Base-by-base conservation (phyloP, 73 alveolate genomes). In the Effrenium voratum region DNA sequence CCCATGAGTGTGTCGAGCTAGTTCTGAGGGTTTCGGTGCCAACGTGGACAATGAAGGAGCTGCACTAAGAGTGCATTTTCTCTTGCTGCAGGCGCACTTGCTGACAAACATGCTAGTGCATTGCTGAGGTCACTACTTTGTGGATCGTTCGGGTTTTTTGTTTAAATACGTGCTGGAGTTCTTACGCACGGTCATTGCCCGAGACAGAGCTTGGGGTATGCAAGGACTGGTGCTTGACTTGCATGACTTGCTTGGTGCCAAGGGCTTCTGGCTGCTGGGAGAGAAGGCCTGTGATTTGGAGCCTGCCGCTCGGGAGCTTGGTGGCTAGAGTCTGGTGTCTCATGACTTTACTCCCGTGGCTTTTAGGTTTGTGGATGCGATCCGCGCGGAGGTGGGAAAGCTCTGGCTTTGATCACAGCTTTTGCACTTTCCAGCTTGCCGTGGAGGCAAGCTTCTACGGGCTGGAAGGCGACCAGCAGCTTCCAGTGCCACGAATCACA, bases 201-300 rank as follows among this genome's bases (percentile, higher is more conserved):
- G 40, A 12, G 82, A 32, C 32, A 75, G 85, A 32, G 16, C 28
- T 12, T 22, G 55, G 34, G 13, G 2, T 34, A 43, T 34, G n/a
- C 16, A 19, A 40, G 55, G n/a, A 16, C 47, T 8, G 63, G 19
- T 12, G 63, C 63, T 32, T 19, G 12, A 41, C 38, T 32, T 30
- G 73, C 28, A 45, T 57, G 75, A 26, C 47, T 28, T 76, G 30
- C 6, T 24, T 72, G 38, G 45, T 6, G 16, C 81, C 43, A 5
- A 90, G 96, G 96, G 96, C 96, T 90, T 90, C 86, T 90, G 96
- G 96, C 86, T 90, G 24, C 87, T 90, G 55, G 96, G 96, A 5
- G 96, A 66, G 86, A 66, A 90, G 63, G 96, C 96, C 30, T 90
- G 96, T 68, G 96, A 90, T 36, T 50, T 90, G 43, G 96, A 90